Conservation (phyloP, 495 filamentous ascomycete species). For the Penicillium soppii region DNA sequence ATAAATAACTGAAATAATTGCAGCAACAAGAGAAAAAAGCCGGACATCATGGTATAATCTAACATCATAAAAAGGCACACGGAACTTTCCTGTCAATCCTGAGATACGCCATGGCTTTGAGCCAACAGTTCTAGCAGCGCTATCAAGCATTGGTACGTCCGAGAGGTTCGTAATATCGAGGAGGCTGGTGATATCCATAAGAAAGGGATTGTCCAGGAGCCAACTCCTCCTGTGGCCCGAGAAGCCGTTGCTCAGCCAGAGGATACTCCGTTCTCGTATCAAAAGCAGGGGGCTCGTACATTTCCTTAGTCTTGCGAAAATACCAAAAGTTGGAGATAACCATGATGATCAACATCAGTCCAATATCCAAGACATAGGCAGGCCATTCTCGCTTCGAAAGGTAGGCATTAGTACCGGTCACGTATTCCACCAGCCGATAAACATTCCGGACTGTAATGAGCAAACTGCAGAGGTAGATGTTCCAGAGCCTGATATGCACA, state of each 20-base stretch:
- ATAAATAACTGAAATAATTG: no score
- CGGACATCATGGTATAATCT: no score
- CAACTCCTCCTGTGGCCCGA: background rate
- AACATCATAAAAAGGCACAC: no score
- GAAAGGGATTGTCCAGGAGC: background rate
- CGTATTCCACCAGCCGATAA: constrained; percentile 57
- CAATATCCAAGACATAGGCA: constrained; percentile 51
- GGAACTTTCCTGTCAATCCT: no score
- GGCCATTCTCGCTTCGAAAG: constrained; percentile 52
- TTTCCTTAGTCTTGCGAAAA: constrained; percentile 5
- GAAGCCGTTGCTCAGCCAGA: background rate
- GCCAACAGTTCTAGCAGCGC: no score
- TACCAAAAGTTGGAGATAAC: constrained; percentile 8
- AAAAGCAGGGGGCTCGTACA: background rate
- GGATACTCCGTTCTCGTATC: background rate
- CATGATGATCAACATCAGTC: constrained; percentile 48
- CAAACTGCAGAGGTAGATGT: background rate
- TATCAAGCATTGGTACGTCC: no score
- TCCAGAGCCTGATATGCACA: background rate
- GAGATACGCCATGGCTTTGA: no score
- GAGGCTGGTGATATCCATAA: background rate
- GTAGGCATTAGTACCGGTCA: constrained; percentile 34
- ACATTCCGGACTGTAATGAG: constrained; percentile 54
- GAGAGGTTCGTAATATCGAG: no score
- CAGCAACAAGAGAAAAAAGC: no score